Percentiles rank a stretch among this genome's conserved stretches.
These are phyloP conservation scores for Ganoderma sinense DNA, from an alignment of 1,284 basidiomycete genomes.

Conservation along the genomic window DNA sequence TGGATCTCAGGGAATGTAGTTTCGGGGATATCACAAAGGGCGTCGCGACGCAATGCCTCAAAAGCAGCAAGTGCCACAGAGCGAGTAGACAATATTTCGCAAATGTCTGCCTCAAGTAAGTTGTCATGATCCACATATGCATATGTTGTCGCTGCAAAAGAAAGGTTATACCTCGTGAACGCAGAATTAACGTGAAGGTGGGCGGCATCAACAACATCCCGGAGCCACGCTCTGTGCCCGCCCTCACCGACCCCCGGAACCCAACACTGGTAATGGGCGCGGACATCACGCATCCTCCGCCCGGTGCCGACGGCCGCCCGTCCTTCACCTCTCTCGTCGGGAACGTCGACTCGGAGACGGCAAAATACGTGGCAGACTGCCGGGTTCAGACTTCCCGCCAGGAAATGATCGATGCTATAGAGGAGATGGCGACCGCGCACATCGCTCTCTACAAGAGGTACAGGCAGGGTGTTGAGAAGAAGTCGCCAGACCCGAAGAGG, in stretches of 20 bases:
- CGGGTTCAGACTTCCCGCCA: constrained; percentile 54
- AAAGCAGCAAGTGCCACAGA: constrained; percentile 63
- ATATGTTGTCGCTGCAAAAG: not conserved
- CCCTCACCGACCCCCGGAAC: constrained; percentile 21
- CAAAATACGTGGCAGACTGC: constrained; percentile 48
- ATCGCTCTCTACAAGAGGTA: constrained; percentile 29
- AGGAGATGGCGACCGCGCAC: constrained; percentile 41
- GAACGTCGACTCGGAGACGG: constrained; percentile 51
- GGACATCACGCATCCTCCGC: constrained; percentile 58
- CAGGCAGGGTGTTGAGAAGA: constrained; percentile 18
- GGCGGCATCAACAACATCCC: constrained; percentile 50
- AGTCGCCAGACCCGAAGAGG: not conserved
- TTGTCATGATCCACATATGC: not conserved
- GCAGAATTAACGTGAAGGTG: constrained; percentile 55
- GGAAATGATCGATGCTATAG: constrained; percentile 57
- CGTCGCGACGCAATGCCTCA: constrained; percentile 79
- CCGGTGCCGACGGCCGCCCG: constrained; percentile 49
- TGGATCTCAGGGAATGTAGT: constrained; percentile 10
- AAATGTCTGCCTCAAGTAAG: constrained; percentile 58
- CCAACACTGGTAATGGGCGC: constrained; percentile 56
- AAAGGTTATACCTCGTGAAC: not conserved
- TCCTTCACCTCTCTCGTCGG: constrained; percentile 61
- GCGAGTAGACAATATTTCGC: constrained; percentile 60
- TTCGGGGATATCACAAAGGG: constrained; percentile 45
- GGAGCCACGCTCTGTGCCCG: constrained; percentile 6